phyloP scores from a whole-genome alignment of 2,329 filamentous ascomycete genomes.

The Cordyceps militaris region DNA sequence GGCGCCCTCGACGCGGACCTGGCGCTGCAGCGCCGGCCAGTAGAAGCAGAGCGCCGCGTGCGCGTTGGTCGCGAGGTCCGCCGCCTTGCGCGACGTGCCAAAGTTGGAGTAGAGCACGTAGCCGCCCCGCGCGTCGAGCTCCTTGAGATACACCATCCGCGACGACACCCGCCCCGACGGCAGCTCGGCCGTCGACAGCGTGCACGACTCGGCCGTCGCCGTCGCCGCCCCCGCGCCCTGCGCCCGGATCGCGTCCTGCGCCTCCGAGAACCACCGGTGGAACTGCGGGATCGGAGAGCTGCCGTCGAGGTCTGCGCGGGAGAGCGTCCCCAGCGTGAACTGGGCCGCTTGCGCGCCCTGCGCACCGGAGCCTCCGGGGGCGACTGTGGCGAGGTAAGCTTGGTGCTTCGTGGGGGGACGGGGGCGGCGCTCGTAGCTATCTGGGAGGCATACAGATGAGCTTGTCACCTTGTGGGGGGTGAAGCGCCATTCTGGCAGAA shows the following conservation, averaged over 20 bases:
- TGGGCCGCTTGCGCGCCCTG: slow-evolving; percentile 61
- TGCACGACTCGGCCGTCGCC: slow-evolving; percentile 68
- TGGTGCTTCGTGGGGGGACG: too few relatives aligned
- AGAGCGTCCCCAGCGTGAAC: slow-evolving; percentile 60
- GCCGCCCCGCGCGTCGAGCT: slow-evolving; percentile 72
- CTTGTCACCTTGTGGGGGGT: slow-evolving; percentile 35
- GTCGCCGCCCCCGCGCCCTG: slow-evolving; percentile 34
- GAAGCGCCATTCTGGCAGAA: slow-evolving; percentile 37
- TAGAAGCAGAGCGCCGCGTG: slow-evolving; percentile 82
- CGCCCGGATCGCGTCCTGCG: slow-evolving; percentile 50
- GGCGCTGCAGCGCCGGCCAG: slow-evolving; percentile 81
- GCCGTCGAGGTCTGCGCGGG: slow-evolving; percentile 51
- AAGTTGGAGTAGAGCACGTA: slow-evolving; percentile 96
- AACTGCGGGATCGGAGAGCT: slow-evolving; percentile 73
- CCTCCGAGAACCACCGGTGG: slow-evolving; percentile 77
- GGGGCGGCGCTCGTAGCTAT: not conserved
- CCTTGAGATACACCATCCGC: slow-evolving; percentile 90
- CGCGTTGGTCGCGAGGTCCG: slow-evolving; percentile 64
- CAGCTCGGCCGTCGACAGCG: slow-evolving; percentile 74
- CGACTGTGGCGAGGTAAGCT: slow-evolving; percentile 38
- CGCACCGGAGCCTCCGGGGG: slow-evolving; percentile 52
- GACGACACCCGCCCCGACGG: slow-evolving; percentile 79
- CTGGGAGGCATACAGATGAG: slow-evolving; percentile 39
- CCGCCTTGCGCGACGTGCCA: slow-evolving; percentile 63
- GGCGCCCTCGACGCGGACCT: slow-evolving; percentile 81